phyloP scores from a whole-genome alignment of 441 rosid genomes.

The Aquilaria agallochum region DNA sequence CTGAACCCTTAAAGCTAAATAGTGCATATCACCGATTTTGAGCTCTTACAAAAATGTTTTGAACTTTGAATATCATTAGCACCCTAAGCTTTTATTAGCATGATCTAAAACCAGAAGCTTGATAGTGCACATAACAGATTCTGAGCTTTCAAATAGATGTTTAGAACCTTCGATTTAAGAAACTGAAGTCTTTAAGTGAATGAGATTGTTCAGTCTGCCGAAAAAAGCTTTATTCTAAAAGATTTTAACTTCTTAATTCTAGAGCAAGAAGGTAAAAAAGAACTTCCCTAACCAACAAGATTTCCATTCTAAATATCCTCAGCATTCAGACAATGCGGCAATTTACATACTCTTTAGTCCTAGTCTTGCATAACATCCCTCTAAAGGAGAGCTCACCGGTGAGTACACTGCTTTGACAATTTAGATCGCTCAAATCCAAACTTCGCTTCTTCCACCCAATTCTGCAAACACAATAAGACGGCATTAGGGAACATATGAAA shows the following conservation, averaged over 20 bases:
- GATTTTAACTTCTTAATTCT: not conserved
- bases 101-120: not conserved
- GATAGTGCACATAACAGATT: not conserved
- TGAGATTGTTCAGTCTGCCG: not conserved
- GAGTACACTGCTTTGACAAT: slow-evolving; percentile 63
- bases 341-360: not conserved
- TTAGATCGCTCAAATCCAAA: slow-evolving; percentile 66
- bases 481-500: not conserved
- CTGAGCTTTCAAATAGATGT: not conserved
- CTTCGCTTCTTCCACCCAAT: slow-evolving; percentile 69
- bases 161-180: not conserved
- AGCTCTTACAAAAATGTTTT: not conserved
- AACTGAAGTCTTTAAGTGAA: not conserved
- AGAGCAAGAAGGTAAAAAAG: too few relatives aligned
- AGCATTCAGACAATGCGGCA: not conserved
- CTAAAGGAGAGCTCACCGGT: slow-evolving; percentile 33
- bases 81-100: too few relatives aligned
- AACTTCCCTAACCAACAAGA: not conserved
- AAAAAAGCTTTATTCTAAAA: not conserved
- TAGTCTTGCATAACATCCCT: not conserved
- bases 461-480: slow-evolving; percentile 26
- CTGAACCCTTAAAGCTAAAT: not conserved
- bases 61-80: too few relatives aligned
- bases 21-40: not conserved
- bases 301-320: not conserved